Percentiles rank a stretch among this genome's conserved stretches.
phyloP scores from a whole-genome alignment of 257 asterid species.

The Solanum clarkiae region DNA sequence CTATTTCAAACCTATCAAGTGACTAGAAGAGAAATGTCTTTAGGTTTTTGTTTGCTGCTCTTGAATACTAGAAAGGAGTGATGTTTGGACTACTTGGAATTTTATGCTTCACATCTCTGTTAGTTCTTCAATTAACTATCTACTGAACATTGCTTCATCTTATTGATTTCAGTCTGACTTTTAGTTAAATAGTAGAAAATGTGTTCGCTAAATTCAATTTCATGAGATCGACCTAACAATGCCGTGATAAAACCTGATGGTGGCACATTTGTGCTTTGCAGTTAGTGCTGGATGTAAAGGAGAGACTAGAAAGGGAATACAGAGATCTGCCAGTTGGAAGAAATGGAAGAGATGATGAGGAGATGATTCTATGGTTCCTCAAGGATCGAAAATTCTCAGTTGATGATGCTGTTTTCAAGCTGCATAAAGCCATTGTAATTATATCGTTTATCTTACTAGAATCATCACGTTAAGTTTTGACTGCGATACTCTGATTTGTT shows the following conservation, averaged over 20 bases:
- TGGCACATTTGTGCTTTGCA: conserved; percentile 16
- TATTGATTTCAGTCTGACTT: too few relatives aligned
- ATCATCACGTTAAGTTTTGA: neutral
- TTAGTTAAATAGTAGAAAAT: neutral
- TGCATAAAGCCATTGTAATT: conserved; percentile 86
- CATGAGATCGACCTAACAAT: neutral
- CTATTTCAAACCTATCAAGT: neutral
- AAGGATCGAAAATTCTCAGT: conserved; percentile 76
- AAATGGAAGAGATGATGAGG: conserved; percentile 88
- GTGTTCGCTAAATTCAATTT: neutral
- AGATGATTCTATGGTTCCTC: conserved; percentile 86
- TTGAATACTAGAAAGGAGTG: neutral
- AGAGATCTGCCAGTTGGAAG: conserved; percentile 69
- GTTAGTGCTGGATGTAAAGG: conserved; percentile 73
- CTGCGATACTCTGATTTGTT: neutral
- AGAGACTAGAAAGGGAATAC: conserved; percentile 59
- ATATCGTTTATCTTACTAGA: neutral
- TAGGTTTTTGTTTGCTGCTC: neutral
- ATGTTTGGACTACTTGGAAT: neutral
- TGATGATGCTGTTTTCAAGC: conserved; percentile 57
- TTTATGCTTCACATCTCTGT: neutral
- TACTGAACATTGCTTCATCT: neutral
- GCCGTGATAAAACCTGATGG: neutral
- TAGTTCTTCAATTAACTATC: neutral
- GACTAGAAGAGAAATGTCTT: neutral